Evolutionary conservation across 1,139 yeast genomes (phyloP).

Genomic region (Saccharomyces hybrid): DNA sequence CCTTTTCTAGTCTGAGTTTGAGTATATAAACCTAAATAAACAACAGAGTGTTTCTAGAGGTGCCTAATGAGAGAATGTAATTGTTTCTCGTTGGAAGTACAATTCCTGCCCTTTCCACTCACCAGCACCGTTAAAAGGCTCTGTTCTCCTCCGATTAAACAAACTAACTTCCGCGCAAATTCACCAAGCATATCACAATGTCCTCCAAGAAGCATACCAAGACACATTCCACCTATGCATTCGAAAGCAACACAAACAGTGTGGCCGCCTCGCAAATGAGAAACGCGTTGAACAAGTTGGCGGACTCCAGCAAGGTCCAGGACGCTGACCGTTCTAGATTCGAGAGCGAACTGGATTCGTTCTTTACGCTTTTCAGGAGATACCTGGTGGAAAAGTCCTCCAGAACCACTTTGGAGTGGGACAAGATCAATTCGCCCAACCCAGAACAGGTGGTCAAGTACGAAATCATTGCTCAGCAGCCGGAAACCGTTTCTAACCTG

Average conservation of each 20-base stretch:
- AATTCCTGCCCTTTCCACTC: neutral
- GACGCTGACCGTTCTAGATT: conserved; percentile 55
- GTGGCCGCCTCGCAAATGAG: conserved; percentile 98
- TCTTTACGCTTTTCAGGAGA: conserved; percentile 88
- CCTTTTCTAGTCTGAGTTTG: neutral
- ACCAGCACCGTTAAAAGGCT: neutral
- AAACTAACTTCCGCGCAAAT: neutral
- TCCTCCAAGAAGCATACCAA: conserved; percentile 56
- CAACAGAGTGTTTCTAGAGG: neutral
- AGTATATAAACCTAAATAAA: neutral
- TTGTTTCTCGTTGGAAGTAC: neutral
- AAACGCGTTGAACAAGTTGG: conserved; percentile 82
- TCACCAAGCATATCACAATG: neutral
- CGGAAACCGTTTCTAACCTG: conserved; percentile 42
- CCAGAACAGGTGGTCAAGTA: conserved; percentile 86
- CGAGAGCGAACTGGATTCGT: conserved; percentile 91
- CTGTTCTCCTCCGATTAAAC: neutral
- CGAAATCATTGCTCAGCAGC: conserved; percentile 37
- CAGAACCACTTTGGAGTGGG: conserved; percentile 77
- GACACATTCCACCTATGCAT: conserved; percentile 67
- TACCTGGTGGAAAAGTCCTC: conserved; percentile 85
- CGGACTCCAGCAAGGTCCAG: conserved; percentile 64
- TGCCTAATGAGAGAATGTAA: too few relatives aligned
- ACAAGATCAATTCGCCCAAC: conserved; percentile 82
- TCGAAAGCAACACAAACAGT: conserved; percentile 90